Percentiles rank a stretch among this genome's conserved stretches.
Conservation (phyloP, 495 filamentous ascomycete genomes). For the Penicillium turbatum region DNA sequence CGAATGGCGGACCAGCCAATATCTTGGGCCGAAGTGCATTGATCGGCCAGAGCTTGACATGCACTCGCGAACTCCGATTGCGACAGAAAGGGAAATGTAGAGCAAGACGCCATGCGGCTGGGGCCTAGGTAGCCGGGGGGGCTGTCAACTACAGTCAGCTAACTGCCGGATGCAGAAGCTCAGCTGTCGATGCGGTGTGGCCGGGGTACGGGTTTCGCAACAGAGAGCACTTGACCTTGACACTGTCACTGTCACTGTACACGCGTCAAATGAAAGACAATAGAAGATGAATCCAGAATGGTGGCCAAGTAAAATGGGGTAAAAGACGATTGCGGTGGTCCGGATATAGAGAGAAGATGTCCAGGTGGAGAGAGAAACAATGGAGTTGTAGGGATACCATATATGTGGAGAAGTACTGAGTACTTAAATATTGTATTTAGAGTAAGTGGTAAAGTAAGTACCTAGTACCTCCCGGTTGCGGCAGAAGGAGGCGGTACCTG, state of each 20-base stretch:
- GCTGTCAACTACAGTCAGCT: slow-evolving; percentile 20
- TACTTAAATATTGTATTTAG: not conserved
- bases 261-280: not conserved
- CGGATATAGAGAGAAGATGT: not conserved
- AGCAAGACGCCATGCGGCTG: slow-evolving; percentile 21
- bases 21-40: slow-evolving; percentile 21
- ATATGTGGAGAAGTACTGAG: not conserved
- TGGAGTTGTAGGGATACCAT: slow-evolving; percentile 7
- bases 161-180: slow-evolving; percentile 12
- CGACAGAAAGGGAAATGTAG: slow-evolving; percentile 51
- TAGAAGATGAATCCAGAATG: not conserved
- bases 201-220: not conserved
- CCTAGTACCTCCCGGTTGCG: not conserved
- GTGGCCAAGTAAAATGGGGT: not conserved
- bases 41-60: slow-evolving; percentile 55
- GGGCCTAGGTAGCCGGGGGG: not conserved
- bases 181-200: slow-evolving; percentile 3
- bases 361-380: slow-evolving; percentile 3
- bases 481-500: slow-evolving; percentile 1
- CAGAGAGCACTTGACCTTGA: not conserved
- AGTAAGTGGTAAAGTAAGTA: not conserved
- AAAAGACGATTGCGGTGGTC: slow-evolving; percentile 6
- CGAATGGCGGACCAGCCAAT: slow-evolving; percentile 28
- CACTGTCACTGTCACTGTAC: not conserved
- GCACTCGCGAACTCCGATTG: slow-evolving; percentile 55